These are phyloP conservation scores for Madurella mycetomatis DNA, from an alignment of 2,329 filamentous ascomycete species.

Conservation along the genomic window DNA sequence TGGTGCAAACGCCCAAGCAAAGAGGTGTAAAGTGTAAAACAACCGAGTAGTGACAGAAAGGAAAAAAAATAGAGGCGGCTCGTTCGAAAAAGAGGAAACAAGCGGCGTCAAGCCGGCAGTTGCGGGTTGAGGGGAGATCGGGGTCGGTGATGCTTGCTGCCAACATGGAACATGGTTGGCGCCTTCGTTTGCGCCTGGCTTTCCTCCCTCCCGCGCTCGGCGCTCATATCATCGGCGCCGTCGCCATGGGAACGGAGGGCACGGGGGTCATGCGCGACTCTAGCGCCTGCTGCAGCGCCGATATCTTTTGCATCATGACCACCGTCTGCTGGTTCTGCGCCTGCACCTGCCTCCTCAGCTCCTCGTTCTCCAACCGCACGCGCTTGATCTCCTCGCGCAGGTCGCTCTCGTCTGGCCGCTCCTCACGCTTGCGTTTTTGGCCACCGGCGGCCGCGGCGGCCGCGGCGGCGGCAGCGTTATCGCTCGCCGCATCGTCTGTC, in stretches of 20 bases:
- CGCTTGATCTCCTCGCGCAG: constrained; percentile 63
- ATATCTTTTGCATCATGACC: constrained; percentile 19
- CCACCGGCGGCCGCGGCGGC: constrained; percentile 26
- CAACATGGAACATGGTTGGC: neutral
- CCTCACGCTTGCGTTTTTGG: constrained; percentile 44
- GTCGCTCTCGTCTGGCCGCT: constrained; percentile 34
- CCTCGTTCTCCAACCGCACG: constrained; percentile 60
- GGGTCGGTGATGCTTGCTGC: neutral
- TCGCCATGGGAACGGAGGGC: constrained; percentile 10
- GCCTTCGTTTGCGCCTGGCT: neutral
- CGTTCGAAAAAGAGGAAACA: neutral
- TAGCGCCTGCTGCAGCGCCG: constrained; percentile 17
- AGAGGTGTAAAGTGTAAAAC: neutral
- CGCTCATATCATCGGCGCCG: constrained; percentile 19
- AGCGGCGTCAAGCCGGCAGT: neutral
- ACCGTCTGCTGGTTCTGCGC: constrained; percentile 43
- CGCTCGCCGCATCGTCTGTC: constrained; percentile 45
- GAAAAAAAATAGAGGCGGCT: neutral
- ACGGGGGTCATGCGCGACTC: constrained; percentile 5
- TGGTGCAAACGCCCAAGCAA: constrained; percentile 11
- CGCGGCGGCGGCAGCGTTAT: constrained; percentile 35
- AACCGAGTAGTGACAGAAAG: neutral
- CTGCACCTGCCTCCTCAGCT: constrained; percentile 49
- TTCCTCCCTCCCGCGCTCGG: neutral
- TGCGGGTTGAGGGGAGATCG: neutral